These are phyloP conservation scores for Keithomyces neogunnii DNA, from an alignment of 2,329 filamentous ascomycete species.

Conservation along the genomic window DNA sequence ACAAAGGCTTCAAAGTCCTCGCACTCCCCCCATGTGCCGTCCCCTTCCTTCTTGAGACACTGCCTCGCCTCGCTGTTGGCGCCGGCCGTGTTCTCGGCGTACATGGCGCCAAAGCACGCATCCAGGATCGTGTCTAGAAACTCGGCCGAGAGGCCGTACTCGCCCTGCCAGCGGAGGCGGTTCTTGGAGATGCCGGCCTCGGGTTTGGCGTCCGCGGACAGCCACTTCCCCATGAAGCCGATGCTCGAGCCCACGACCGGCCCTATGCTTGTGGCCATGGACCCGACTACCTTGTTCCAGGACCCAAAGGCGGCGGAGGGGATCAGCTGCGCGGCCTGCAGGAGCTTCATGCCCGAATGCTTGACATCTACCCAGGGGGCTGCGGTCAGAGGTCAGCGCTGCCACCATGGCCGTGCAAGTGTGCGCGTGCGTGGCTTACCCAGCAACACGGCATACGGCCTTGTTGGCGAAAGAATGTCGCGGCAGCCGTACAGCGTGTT, in stretches of 20 bases:
- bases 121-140: neutral
- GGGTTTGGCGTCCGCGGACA: too few species aligned
- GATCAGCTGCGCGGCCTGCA: neutral
- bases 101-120: conserved; percentile 6
- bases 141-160: neutral
- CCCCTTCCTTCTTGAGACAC: conserved; percentile 10
- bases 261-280: neutral
- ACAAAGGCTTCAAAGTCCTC: conserved; percentile 9
- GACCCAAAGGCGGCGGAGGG: neutral
- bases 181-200: neutral
- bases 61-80: conserved; percentile 12
- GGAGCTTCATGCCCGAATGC: conserved; percentile 4
- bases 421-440: conserved; percentile 5
- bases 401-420: neutral
- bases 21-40: conserved; percentile 8
- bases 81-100: conserved; percentile 11
- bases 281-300: neutral
- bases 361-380: conserved; percentile 10
- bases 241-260: neutral
- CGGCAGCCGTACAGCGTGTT: conserved; percentile 19
- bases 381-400: neutral
- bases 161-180: neutral
- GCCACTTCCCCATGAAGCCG: neutral
- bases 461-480: conserved; percentile 15
- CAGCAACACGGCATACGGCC: conserved; percentile 13